Evolutionary conservation across 371 early-diverging fungal species (phyloP), one percentile per base, ranked within the genome.

Genomic region (Rhizopus stolonifer): DNA sequence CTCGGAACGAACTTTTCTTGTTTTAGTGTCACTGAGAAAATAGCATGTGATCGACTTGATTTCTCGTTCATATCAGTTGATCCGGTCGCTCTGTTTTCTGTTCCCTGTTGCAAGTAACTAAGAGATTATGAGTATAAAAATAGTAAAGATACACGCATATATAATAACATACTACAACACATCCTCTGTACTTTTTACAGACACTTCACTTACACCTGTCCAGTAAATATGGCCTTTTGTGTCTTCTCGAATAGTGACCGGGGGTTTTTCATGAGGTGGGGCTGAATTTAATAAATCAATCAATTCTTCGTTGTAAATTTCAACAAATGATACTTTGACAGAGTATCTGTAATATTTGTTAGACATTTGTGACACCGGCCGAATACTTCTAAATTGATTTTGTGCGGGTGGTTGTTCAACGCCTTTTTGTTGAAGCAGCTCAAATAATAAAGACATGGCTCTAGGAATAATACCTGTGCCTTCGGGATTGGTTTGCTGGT

Each of bases 251-350:
- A 96, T 92, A 1, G 85, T 83, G 1, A 94, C 77, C 0, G 85
- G 84, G 4, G 86, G 87, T 29, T 86, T 73, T 40, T 74, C 79
- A 9, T 46, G 43, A 19, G 73, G 69, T 25, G 82, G 84, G 18
- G 79, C 80, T 17, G 60, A 62, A 49, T 78, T 75, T 18, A 94
- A 67, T 44, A 96, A 78, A 79, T 95, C 95, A 18, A 85, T 85
- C 23, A 96, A 69, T 39, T 94, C 93, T 72, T 99, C 99, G 67
- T 99, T 99, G 72, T 99, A 99, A 29, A 99, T 83, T 67, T 99
- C 99, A 6, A 96, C 71, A 77, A 90, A 95, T 19, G 88, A 81
- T 2, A 82, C 78, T 40, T 69, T 77, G 34, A 86, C 74, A 15
- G 77, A 68, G 46, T 76, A 82, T 13, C 80, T 60, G 26, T 60